Conservation (phyloP, 2,329 filamentous ascomycete species). For the Diplodia scrobiculata region DNA sequence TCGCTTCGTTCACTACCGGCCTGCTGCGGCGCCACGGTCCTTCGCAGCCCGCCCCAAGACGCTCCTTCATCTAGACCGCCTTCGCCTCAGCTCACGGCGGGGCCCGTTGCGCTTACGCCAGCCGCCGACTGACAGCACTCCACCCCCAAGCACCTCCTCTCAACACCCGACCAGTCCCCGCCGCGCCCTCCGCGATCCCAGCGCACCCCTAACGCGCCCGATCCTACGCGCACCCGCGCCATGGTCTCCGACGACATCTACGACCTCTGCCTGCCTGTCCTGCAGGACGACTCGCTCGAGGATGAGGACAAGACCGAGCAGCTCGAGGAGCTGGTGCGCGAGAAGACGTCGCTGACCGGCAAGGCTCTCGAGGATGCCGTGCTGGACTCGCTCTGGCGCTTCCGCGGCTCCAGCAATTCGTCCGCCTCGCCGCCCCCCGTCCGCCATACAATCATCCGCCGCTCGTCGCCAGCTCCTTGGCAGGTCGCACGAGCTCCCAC, state of each 20-base stretch:
- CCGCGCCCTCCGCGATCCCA: background rate
- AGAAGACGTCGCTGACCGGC: slow-evolving; percentile 74
- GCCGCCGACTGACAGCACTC: slow-evolving; percentile 26
- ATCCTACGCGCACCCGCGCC: background rate
- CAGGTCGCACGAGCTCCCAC: slow-evolving; percentile 74
- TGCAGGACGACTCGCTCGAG: slow-evolving; percentile 78
- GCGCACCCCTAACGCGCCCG: background rate
- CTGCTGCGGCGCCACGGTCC: slow-evolving; percentile 15
- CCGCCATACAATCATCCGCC: slow-evolving; percentile 84
- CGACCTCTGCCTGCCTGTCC: slow-evolving; percentile 84
- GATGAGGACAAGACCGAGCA: slow-evolving; percentile 96
- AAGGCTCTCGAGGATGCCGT: slow-evolving; percentile 83
- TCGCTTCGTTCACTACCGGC: slow-evolving; percentile 15
- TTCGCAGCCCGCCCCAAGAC: slow-evolving; percentile 6
- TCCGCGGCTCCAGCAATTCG: slow-evolving; percentile 64
- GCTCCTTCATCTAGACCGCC: slow-evolving; percentile 21
- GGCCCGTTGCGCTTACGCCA: slow-evolving; percentile 26
- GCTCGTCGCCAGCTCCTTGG: slow-evolving; percentile 92
- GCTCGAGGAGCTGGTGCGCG: slow-evolving; percentile 80
- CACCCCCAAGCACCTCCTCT: slow-evolving; percentile 23
- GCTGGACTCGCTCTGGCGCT: slow-evolving; percentile 86
- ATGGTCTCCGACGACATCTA: slow-evolving; percentile 95
- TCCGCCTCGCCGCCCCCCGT: slow-evolving; percentile 79
- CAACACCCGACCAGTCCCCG: background rate
- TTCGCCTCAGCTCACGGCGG: slow-evolving; percentile 21